A percentile compares a stretch with the other conserved stretches of the same genome.
These are phyloP conservation scores for Acarospora socialis DNA, from an alignment of 2,329 filamentous ascomycete genomes.

Conservation along the genomic window DNA sequence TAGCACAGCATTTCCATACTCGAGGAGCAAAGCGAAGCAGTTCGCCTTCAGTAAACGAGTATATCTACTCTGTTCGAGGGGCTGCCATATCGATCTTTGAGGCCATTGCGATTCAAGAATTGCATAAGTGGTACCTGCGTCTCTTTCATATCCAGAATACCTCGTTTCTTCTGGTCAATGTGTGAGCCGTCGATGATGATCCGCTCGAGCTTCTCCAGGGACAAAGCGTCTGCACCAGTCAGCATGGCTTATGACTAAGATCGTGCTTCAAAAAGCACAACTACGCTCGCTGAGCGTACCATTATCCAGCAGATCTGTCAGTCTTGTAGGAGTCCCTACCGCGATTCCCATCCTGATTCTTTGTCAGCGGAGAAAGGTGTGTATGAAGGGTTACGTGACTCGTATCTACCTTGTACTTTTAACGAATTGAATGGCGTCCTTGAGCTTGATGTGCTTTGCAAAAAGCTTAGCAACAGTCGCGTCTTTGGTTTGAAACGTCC, in stretches of 20 bases:
- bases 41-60: conserved; percentile 38
- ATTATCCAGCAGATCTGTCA: conserved; percentile 70
- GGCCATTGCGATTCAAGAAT: conserved; percentile 55
- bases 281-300: conserved; percentile 42
- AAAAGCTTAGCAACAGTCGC: conserved; percentile 79
- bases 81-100: conserved; percentile 53
- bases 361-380: conserved; percentile 1
- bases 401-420: conserved; percentile 45
- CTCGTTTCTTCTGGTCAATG: conserved; percentile 87
- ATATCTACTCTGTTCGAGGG: conserved; percentile 40
- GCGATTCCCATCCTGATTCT: conserved; percentile 63
- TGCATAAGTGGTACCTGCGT: conserved; percentile 66
- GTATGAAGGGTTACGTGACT: conserved; percentile 7
- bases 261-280: background rate
- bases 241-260: conserved; percentile 13
- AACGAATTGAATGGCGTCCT: conserved; percentile 68
- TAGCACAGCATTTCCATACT: too few species aligned
- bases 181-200: conserved; percentile 84
- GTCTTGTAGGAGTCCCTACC: conserved; percentile 73
- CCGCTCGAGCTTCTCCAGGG: conserved; percentile 54
- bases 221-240: conserved; percentile 45
- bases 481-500: conserved; percentile 67
- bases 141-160: conserved; percentile 90
- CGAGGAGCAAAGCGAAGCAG: conserved; percentile 44
- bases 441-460: conserved; percentile 93